Base-by-base conservation (phyloP, 2,329 filamentous ascomycete genomes). In the Fusarium newnesense region DNA sequence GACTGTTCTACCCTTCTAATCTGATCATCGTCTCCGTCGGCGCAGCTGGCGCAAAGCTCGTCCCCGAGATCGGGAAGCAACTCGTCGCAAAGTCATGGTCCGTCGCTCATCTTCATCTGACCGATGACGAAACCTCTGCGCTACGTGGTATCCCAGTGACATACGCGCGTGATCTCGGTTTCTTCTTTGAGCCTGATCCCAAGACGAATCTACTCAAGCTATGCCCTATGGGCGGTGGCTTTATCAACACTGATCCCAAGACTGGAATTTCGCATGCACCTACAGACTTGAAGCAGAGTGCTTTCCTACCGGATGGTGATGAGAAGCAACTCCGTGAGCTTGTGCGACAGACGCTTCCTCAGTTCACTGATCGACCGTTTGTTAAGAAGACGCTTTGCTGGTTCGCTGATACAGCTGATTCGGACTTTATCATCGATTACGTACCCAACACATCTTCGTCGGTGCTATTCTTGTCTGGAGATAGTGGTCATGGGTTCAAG, bases 111-210 rank as follows among this genome's bases (percentile, higher is more conserved):
- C 82, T 91, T 4, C 85, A 87, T 53, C 83, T 92, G 3, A 89
- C 84, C 0, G 83, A 87, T 10, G 84, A 85, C 1, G 90, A 92
- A 77, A 85, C 86, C 0, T 83, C 85, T 6, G 80, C 80, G 9
- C 84, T 92, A 2, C 84, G 86, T 4, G 87, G 87, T 5, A 88
- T 92, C 16, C 90, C 90, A 0, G 87, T 91, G 1, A 89, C 87
- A 1, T 90, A 91, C 59, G 86, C 87, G 3, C 85, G 90, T 4
- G 90, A 92, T 68, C 80, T 91, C 1, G 89, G 89, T 0, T 92
- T 92, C 82, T 89, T 90, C 80, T 92, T 92, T 64, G 90, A 92
- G 78, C 89, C 90, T 0, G 90, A 92, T 70, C 86, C 84, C 0
- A 83, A 84, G 68, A 91, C 89, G 0, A 85, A 85, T 28, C 78